These are phyloP conservation scores for Arthrocladium fulminans DNA, from an alignment of 2,329 filamentous ascomycete genomes.

Conservation along the genomic window DNA sequence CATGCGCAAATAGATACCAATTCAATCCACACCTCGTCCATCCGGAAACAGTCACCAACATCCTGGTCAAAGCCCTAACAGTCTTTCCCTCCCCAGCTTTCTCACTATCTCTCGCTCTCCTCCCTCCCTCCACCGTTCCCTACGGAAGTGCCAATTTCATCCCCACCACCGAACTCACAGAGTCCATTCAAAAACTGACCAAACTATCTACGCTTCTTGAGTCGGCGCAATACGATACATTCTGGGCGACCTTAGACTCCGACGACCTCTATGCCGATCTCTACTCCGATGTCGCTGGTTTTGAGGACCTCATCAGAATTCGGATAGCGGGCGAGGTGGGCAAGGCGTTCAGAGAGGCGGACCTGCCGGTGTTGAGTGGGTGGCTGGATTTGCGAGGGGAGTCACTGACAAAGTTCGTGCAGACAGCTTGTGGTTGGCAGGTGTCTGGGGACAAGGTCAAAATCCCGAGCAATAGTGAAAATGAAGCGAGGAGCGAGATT, in stretches of 20 bases:
- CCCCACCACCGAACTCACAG: constrained; percentile 52
- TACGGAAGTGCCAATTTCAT: constrained; percentile 42
- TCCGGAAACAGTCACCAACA: constrained; percentile 96
- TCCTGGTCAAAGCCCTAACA: constrained; percentile 94
- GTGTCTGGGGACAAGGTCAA: constrained; percentile 53
- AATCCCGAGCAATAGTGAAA: constrained; percentile 89
- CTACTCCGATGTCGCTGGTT: constrained; percentile 85
- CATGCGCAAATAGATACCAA: constrained; percentile 65
- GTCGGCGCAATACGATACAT: constrained; percentile 78
- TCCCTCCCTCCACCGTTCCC: constrained; percentile 70
- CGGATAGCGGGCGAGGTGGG: constrained; percentile 82
- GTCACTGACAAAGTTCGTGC: constrained; percentile 66
- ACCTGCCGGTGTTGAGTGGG: constrained; percentile 57
- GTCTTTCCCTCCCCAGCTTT: constrained; percentile 96
- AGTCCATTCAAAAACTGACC: constrained; percentile 83
- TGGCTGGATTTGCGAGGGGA: constrained; percentile 65
- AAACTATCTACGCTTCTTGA: constrained; percentile 79
- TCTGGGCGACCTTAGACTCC: constrained; percentile 87
- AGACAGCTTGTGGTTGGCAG: constrained; percentile 78
- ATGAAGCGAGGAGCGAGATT: constrained; percentile 91
- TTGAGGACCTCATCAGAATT: constrained; percentile 87
- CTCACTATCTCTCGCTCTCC: constrained; percentile 84
- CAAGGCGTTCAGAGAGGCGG: constrained; percentile 67
- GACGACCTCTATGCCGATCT: constrained; percentile 95
- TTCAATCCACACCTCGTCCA: constrained; percentile 98